Percentiles rank a stretch among this genome's conserved stretches.
phyloP scores from a whole-genome alignment of 768 basidiomycete genomes.

The Boletus tylopilopsis region DNA sequence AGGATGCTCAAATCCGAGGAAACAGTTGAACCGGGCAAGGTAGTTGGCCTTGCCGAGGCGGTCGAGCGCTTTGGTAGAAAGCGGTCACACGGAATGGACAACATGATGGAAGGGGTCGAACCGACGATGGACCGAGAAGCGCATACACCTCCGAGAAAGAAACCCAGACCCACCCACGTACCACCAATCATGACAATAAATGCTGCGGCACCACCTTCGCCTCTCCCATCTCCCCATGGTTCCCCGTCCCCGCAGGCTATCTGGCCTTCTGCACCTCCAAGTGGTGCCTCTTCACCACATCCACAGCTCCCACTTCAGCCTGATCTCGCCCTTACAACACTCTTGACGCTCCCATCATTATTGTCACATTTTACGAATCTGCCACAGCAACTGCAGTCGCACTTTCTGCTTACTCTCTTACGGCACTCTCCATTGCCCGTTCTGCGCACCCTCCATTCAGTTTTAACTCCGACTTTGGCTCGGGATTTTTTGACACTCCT shows the following conservation, averaged over 20 bases:
- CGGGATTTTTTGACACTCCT: slow-evolving; percentile 92
- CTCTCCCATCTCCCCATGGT: slow-evolving; percentile 80
- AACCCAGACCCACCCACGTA: slow-evolving; percentile 58
- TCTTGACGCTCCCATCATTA: slow-evolving; percentile 82
- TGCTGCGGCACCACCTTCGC: slow-evolving; percentile 78
- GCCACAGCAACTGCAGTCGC: slow-evolving; percentile 83
- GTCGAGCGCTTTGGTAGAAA: slow-evolving; percentile 75
- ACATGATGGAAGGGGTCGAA: slow-evolving; percentile 75
- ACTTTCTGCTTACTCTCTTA: slow-evolving; percentile 88
- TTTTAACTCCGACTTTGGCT: slow-evolving; percentile 85
- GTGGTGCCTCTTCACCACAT: slow-evolving; percentile 67
- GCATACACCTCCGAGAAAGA: slow-evolving; percentile 66
- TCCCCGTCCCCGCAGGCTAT: slow-evolving; percentile 73
- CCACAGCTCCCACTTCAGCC: slow-evolving; percentile 74
- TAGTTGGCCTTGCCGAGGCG: slow-evolving; percentile 71
- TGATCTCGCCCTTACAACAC: slow-evolving; percentile 75
- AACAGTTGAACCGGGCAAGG: slow-evolving; percentile 41
- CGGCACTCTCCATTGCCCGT: slow-evolving; percentile 91
- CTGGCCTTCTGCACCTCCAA: slow-evolving; percentile 82
- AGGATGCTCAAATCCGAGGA: slow-evolving; percentile 69
- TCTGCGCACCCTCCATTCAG: slow-evolving; percentile 82
- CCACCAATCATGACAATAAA: slow-evolving; percentile 63
- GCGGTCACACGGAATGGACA: slow-evolving; percentile 50
- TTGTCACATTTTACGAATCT: slow-evolving; percentile 77
- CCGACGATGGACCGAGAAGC: slow-evolving; percentile 44